phyloP scores from a whole-genome alignment of 176 grass and related monocot genomes.

The Oryza brachyantha region DNA sequence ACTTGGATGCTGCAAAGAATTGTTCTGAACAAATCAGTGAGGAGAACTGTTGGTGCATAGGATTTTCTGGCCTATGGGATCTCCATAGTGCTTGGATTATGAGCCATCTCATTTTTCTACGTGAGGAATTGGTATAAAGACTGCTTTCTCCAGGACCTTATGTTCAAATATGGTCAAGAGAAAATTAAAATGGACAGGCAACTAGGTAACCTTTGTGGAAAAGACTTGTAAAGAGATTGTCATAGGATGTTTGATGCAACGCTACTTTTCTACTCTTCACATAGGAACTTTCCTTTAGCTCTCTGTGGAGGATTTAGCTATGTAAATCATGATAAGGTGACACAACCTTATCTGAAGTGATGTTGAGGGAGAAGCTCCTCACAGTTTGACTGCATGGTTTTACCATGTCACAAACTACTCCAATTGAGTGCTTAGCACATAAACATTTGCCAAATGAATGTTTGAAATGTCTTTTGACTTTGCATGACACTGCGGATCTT shows the following conservation, averaged over 20 bases:
- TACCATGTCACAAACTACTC: constrained; percentile 15
- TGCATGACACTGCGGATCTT: constrained; percentile 10
- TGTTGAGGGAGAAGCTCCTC: constrained; percentile 15
- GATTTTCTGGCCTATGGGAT: constrained; percentile 16
- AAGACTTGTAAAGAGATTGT: neutral
- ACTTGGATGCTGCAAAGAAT: neutral
- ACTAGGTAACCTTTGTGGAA: constrained; percentile 20
- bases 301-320: constrained; percentile 5
- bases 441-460: constrained; percentile 14
- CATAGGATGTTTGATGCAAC: constrained; percentile 24
- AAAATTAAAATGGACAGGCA: constrained; percentile 19
- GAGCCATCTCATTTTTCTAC: neutral
- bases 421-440: neutral
- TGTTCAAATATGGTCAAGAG: constrained; percentile 10
- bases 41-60: neutral
- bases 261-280: neutral
- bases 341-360: constrained; percentile 25
- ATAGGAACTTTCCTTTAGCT: constrained; percentile 22
- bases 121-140: neutral
- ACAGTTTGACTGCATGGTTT: constrained; percentile 18
- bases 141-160: neutral
- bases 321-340: constrained; percentile 6
- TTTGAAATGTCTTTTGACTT: constrained; percentile 20
- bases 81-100: neutral
- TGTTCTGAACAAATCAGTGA: neutral